phyloP scores from a whole-genome alignment of 2,329 filamentous ascomycete genomes.

The Venturia effusa region DNA sequence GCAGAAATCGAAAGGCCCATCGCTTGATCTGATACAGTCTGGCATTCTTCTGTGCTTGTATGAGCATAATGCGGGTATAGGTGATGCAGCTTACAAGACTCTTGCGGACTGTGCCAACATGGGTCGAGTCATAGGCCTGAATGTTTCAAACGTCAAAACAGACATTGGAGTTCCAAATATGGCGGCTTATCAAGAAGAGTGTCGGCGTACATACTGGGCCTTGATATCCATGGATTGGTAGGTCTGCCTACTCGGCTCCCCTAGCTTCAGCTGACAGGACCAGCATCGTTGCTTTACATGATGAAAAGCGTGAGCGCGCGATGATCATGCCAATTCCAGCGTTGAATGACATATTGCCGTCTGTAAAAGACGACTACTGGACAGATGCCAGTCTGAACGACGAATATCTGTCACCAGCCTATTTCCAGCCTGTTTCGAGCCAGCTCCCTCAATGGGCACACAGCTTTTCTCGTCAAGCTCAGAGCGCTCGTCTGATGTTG shows the following conservation, averaged over 20 bases:
- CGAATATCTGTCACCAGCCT: background rate
- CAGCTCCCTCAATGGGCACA: background rate
- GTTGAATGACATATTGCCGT: constrained; percentile 9
- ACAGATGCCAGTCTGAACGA: background rate
- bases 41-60: constrained; percentile 8
- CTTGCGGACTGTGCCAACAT: constrained; percentile 2
- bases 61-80: constrained; percentile 8
- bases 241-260: background rate
- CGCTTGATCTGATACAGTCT: constrained; percentile 9
- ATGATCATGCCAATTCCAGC: constrained; percentile 3
- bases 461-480: constrained; percentile 10
- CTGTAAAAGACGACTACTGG: constrained; percentile 3
- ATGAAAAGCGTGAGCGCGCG: constrained; percentile 8
- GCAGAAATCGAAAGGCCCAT: constrained; percentile 1
- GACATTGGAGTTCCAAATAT: background rate
- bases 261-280: background rate
- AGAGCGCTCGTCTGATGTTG: background rate
- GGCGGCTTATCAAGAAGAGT: constrained; percentile 5
- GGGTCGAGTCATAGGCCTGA: background rate
- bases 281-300: constrained; percentile 8
- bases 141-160: background rate
- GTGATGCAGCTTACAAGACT: background rate
- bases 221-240: constrained; percentile 9
- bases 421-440: background rate
- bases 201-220: constrained; percentile 7